These are phyloP conservation scores for Saccharomycopsis vini DNA, from an alignment of 805 yeast genomes.

Conservation along the genomic window DNA sequence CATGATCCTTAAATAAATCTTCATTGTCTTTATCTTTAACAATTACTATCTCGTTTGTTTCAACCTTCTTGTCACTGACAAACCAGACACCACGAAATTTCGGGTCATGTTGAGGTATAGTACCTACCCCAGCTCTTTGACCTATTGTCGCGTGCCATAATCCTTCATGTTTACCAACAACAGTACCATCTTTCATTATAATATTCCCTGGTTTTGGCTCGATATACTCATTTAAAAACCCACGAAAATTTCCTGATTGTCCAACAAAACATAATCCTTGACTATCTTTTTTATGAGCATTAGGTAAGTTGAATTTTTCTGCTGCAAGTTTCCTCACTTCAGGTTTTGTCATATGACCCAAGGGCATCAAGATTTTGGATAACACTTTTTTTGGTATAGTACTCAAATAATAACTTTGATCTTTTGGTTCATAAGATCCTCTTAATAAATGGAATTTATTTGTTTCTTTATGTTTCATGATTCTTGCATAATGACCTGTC, in stretches of 20 bases:
- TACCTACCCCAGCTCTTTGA: conserved; percentile 65
- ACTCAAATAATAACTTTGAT: conserved; percentile 86
- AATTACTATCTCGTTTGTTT: conserved; percentile 66
- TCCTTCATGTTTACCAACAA: conserved; percentile 80
- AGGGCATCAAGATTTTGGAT: conserved; percentile 56
- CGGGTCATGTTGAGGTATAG: conserved; percentile 88
- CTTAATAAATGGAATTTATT: conserved; percentile 42
- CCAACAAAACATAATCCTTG: conserved; percentile 91
- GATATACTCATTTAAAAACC: conserved; percentile 68
- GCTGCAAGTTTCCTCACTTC: conserved; percentile 62
- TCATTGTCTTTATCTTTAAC: conserved; percentile 61
- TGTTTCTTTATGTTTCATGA: conserved; percentile 30
- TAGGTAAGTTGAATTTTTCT: conserved; percentile 36
- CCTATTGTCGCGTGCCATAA: conserved; percentile 96
- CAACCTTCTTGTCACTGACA: conserved; percentile 59
- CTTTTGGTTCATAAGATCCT: conserved; percentile 55
- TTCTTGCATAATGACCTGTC: conserved; percentile 74
- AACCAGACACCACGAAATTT: conserved; percentile 74
- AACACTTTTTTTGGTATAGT: conserved; percentile 44
- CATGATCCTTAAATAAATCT: conserved; percentile 37
- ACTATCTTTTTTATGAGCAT: conserved; percentile 81
- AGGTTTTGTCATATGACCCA: conserved; percentile 71
- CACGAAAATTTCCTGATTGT: conserved; percentile 52
- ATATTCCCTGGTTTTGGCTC: conserved; percentile 70
- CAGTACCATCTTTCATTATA: conserved; percentile 60